A percentile compares a stretch with the other conserved stretches of the same genome.
Conservation (phyloP, 202 grass and related monocot species). For the Musa balbisiana region DNA sequence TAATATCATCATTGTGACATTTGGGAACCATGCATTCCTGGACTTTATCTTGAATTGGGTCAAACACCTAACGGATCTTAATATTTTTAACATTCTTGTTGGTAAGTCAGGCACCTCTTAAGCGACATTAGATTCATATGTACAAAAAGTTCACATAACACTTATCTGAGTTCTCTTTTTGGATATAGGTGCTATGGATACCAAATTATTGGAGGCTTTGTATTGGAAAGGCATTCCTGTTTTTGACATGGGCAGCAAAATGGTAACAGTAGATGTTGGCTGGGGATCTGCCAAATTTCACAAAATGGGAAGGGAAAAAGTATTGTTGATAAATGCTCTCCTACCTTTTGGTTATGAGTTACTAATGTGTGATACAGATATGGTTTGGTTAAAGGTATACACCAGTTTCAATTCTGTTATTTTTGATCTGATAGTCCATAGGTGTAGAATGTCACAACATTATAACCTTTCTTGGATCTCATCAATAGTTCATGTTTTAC, state of each 20-base stretch:
- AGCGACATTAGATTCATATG: neutral
- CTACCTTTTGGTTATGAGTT: constrained; percentile 82
- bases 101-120: constrained; percentile 22
- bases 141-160: neutral
- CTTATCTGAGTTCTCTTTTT: neutral
- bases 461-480: neutral
- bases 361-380: constrained; percentile 98
- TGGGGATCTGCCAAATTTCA: constrained; percentile 96
- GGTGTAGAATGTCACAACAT: neutral
- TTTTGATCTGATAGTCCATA: neutral
- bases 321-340: constrained; percentile 82
- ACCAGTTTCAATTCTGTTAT: neutral
- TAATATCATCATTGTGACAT: constrained; percentile 75
- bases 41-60: constrained; percentile 93
- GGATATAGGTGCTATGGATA: constrained; percentile 72
- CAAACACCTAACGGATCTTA: constrained; percentile 71
- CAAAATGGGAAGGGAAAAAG: constrained; percentile 99
- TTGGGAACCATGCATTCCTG: constrained; percentile 83
- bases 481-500: neutral
- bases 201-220: constrained; percentile 66
- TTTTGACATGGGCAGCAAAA: constrained; percentile 92
- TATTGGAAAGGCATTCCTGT: constrained; percentile 74
- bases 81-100: constrained; percentile 69
- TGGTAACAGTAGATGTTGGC: constrained; percentile 79
- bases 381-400: constrained; percentile 89